Conservation (phyloP, 345 rosid genomes). For the Pistacia integerrima region DNA sequence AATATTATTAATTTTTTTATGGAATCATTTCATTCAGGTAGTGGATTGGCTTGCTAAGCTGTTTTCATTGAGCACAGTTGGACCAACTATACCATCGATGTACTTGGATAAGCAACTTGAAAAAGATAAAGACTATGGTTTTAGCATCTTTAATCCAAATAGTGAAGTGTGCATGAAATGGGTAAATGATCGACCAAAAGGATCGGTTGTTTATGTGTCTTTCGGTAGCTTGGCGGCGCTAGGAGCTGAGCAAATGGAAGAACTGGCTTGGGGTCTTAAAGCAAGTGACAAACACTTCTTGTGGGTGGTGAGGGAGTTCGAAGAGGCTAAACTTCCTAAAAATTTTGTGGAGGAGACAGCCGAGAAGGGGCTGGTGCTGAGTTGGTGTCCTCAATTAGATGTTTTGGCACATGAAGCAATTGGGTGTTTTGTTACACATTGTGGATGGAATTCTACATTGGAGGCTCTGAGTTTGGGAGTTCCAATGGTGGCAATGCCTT, state of each 20-base stretch:
- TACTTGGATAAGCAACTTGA: slow-evolving; percentile 5
- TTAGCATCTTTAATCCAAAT: slow-evolving; percentile 20
- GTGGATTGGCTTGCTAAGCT: slow-evolving; percentile 29
- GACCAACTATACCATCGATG: neutral
- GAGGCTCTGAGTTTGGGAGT: slow-evolving; percentile 36
- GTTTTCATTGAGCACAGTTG: slow-evolving; percentile 20
- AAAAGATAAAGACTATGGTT: slow-evolving; percentile 19
- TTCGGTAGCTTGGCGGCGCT: slow-evolving; percentile 36
- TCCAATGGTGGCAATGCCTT: slow-evolving; percentile 48
- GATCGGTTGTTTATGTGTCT: slow-evolving; percentile 37
- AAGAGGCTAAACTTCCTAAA: slow-evolving; percentile 31
- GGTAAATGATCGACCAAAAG: slow-evolving; percentile 22
- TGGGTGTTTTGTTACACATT: slow-evolving; percentile 49
- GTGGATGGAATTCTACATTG: slow-evolving; percentile 20
- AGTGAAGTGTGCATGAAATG: slow-evolving; percentile 23
- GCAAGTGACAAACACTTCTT: slow-evolving; percentile 25
- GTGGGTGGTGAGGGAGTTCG: slow-evolving; percentile 37
- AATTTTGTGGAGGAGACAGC: slow-evolving; percentile 16
- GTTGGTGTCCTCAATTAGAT: slow-evolving; percentile 41
- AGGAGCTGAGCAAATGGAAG: slow-evolving; percentile 25
- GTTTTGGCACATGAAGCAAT: slow-evolving; percentile 31
- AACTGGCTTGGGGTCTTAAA: slow-evolving; percentile 26
- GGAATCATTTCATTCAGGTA: neutral
- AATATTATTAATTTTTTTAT: neutral
- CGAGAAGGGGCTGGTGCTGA: slow-evolving; percentile 27